Evolutionary conservation across 306 rosid genomes (phyloP).

Genomic region (Prinsepia uniflora): DNA sequence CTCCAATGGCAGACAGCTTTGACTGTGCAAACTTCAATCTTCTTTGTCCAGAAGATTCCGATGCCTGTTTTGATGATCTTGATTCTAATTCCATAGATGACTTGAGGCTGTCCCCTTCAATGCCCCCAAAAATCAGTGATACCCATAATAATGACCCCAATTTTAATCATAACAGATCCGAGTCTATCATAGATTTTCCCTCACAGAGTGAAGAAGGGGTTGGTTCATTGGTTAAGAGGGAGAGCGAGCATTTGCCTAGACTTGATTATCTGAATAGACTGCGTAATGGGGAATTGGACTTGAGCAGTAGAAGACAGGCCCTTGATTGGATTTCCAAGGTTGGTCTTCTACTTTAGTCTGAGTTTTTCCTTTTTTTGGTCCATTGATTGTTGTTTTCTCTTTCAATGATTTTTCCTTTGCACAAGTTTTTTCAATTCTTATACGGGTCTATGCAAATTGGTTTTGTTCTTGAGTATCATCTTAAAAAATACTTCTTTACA

Average conservation of each 20-base stretch:
- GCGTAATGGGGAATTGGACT: slow-evolving; percentile 60
- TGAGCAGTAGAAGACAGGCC: slow-evolving; percentile 57
- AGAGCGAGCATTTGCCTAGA: slow-evolving; percentile 52
- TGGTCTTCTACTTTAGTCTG: slow-evolving; percentile 23
- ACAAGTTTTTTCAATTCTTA: slow-evolving; percentile 10
- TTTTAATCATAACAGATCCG: slow-evolving; percentile 33
- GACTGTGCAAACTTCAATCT: slow-evolving; percentile 42
- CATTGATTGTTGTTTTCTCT: slow-evolving; percentile 19
- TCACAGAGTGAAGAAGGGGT: slow-evolving; percentile 44
- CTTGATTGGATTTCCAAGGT: slow-evolving; percentile 87
- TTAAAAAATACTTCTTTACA: neutral
- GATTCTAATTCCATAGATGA: slow-evolving; percentile 37
- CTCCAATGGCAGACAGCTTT: slow-evolving; percentile 49
- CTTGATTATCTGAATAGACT: slow-evolving; percentile 59
- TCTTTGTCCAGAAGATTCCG: slow-evolving; percentile 41
- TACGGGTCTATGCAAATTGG: slow-evolving; percentile 18
- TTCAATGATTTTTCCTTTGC: neutral
- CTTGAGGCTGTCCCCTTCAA: slow-evolving; percentile 33
- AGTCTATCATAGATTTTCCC: slow-evolving; percentile 28
- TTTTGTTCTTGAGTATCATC: slow-evolving; percentile 14
- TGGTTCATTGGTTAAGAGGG: slow-evolving; percentile 47
- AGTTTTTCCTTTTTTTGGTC: slow-evolving; percentile 20
- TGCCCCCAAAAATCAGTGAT: slow-evolving; percentile 29
- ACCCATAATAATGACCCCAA: slow-evolving; percentile 23
- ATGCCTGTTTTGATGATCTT: slow-evolving; percentile 41